phyloP scores from a whole-genome alignment of 2,329 filamentous ascomycete genomes.

The Pseudovirgaria hyperparasitica region DNA sequence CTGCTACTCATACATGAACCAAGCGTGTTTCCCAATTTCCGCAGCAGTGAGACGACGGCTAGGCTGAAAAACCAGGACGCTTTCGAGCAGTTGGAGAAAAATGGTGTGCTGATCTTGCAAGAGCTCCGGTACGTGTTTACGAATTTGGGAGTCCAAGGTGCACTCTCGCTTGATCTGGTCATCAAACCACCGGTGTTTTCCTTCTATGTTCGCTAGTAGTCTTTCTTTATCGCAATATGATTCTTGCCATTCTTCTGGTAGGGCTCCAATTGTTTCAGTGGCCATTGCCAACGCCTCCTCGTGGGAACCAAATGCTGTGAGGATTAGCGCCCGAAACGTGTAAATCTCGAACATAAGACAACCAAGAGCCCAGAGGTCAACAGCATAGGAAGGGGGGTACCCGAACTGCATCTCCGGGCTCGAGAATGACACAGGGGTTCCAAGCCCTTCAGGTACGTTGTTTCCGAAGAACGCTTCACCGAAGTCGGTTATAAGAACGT shows the following conservation, averaged over 20 bases:
- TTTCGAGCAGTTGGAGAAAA: slow-evolving; percentile 1
- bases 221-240: slow-evolving; percentile 1
- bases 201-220: neutral
- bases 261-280: neutral
- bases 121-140: neutral
- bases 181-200: slow-evolving; percentile 1
- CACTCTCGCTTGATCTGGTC: neutral
- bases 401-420: slow-evolving; percentile 1
- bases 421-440: neutral
- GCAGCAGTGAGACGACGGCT: slow-evolving; percentile 1
- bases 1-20: no score
- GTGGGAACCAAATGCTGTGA: neutral
- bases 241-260: slow-evolving; percentile 1
- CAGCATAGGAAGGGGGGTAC: neutral
- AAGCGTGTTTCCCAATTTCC: neutral
- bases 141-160: neutral
- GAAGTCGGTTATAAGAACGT: neutral
- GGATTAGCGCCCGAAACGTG: neutral
- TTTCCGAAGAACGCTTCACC: slow-evolving; percentile 1
- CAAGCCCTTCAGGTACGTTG: neutral
- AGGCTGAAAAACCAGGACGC: neutral
- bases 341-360: slow-evolving; percentile 2
- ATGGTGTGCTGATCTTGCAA: neutral
- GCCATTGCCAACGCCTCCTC: neutral
- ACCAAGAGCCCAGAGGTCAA: slow-evolving; percentile 1